Base-by-base conservation (phyloP, 495 filamentous ascomycete species). In the Chlorociboria aeruginascens region DNA sequence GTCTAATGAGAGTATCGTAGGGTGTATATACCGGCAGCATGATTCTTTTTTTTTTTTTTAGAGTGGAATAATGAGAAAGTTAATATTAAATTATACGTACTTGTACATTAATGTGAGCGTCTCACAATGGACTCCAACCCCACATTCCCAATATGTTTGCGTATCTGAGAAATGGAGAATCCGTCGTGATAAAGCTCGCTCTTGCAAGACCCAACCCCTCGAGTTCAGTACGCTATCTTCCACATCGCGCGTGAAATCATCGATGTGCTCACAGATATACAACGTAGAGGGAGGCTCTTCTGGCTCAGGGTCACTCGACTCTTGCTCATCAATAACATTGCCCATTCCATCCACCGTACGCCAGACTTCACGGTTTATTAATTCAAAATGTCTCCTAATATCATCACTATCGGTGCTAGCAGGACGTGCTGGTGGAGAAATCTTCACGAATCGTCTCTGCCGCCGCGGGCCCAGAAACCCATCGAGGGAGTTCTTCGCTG, bases 51-150 rank as follows among this genome's bases (percentile, higher is more conserved):
- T n/a, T n/a, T n/a, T n/a, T n/a, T n/a, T n/a, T n/a, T n/a, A n/a
- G n/a, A n/a, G n/a, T n/a, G n/a, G n/a, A n/a, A n/a, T n/a, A n/a
- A n/a, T n/a, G n/a, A n/a, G n/a, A n/a, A n/a, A n/a, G n/a, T n/a
- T n/a, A n/a, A n/a, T n/a, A n/a, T n/a, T n/a, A n/a, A n/a, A 25
- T 25, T 25, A 17, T n/a, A 48, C 43, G 32, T 31, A 43, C 37
- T 53, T 53, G 9, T 44, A 12, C 40, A 49, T 37, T 36, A 14
- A 38, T 6, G 39, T 53, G 7, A 47, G 11, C 2, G 43, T 52
- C 14, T 52, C 49, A 44, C 69, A 72, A 3, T 60, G 48, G 3
- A 69, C 56, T 0, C 67, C 69, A 7, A 52, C 35, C 0, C 68
- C 10, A 25, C 38, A 40, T 16, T 40, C 38, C 38, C 10, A n/a